Percentiles rank a stretch among this genome's conserved stretches.
Conservation (phyloP, 2,329 filamentous ascomycete species). For the Emergomyces africanus region DNA sequence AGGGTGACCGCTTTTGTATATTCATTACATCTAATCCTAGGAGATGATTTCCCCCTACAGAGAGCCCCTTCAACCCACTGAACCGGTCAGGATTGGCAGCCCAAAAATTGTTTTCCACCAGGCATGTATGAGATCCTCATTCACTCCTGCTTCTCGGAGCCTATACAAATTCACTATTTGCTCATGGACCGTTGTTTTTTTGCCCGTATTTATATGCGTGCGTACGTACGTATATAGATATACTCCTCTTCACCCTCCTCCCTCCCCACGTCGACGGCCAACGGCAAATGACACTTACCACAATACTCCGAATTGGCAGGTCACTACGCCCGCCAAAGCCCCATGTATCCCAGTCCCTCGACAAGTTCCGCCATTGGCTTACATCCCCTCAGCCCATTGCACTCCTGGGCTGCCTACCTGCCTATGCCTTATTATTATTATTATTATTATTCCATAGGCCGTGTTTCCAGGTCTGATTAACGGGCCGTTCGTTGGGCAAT, state of each 20-base stretch:
- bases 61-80: background rate
- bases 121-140: background rate
- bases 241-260: background rate
- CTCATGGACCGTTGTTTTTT: background rate
- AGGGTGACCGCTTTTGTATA: background rate
- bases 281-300: background rate
- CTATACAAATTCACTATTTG: background rate
- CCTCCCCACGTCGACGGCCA: background rate
- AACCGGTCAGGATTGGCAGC: background rate
- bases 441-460: background rate
- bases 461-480: background rate
- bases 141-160: background rate
- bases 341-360: background rate
- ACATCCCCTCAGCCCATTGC: background rate
- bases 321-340: background rate
- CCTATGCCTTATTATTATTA: background rate
- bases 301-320: background rate
- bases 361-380: background rate
- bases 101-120: background rate
- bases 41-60: background rate
- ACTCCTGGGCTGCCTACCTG: background rate
- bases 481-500: background rate
- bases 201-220: background rate
- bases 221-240: background rate
- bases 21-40: background rate